Percentiles rank a stretch among this genome's conserved stretches.
Evolutionary conservation across 2,329 filamentous ascomycete genomes (phyloP).

Genomic region (Rutstroemia sp.): DNA sequence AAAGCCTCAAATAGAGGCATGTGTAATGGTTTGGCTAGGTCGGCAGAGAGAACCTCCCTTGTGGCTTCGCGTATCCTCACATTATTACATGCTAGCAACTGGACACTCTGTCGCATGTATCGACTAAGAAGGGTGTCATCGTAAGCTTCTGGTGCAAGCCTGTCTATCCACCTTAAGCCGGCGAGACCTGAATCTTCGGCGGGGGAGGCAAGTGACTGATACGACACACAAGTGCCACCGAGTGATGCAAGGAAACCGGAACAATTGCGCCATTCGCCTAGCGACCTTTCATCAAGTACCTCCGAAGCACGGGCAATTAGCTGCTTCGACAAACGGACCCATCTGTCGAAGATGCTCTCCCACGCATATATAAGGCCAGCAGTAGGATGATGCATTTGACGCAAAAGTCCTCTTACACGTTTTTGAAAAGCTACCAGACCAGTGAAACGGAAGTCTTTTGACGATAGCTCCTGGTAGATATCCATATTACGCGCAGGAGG

Average conservation of each 20-base stretch:
- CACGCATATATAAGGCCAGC: conserved; percentile 61
- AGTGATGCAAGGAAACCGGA: conserved; percentile 62
- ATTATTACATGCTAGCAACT: conserved; percentile 57
- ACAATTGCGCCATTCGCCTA: conserved; percentile 62
- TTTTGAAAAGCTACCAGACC: conserved; percentile 65
- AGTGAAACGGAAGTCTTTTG: conserved; percentile 57
- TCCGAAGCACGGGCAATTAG: conserved; percentile 47
- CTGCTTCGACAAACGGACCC: conserved; percentile 57
- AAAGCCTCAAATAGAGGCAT: conserved; percentile 57
- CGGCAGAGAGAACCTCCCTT: conserved; percentile 57
- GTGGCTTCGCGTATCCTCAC: conserved; percentile 60
- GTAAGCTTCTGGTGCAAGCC: conserved; percentile 47
- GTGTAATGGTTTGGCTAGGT: conserved; percentile 55
- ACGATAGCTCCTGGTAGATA: conserved; percentile 54
- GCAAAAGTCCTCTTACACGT: conserved; percentile 50
- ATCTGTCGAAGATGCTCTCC: conserved; percentile 58
- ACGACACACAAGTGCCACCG: conserved; percentile 57
- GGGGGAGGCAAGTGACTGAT: conserved; percentile 38
- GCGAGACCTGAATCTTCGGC: conserved; percentile 51
- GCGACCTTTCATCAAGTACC: conserved; percentile 44
- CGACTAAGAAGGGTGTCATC: conserved; percentile 53
- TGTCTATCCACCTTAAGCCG: conserved; percentile 53
- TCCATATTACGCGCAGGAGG: conserved; percentile 53
- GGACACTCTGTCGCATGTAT: conserved; percentile 57
- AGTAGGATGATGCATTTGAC: conserved; percentile 54